Conservation (phyloP, 257 asterid species). For the Coffea canephora region DNA sequence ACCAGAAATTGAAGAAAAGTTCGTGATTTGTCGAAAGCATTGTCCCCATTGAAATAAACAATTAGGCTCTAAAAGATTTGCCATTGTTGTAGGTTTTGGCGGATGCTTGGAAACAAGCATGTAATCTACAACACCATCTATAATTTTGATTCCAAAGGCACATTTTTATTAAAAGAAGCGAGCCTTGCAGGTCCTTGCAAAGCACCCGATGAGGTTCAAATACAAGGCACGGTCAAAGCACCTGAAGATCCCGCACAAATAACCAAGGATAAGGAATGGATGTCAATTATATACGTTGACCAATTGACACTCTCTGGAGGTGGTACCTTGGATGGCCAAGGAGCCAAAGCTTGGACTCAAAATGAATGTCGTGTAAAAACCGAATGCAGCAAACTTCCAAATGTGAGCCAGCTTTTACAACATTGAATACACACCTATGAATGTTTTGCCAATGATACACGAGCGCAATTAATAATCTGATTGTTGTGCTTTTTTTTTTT, state of each 20-base stretch:
- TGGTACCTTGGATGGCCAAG: constrained; percentile 49
- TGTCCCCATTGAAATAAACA: too few species aligned
- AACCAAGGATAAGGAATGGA: constrained; percentile 33
- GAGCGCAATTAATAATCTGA: too few species aligned
- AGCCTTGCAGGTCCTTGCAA: constrained; percentile 25
- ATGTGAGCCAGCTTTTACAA: too few species aligned
- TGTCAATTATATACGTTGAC: constrained; percentile 34
- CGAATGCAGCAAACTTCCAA: too few species aligned
- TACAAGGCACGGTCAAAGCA: constrained; percentile 38
- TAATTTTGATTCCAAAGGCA: constrained; percentile 21
- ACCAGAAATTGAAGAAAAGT: too few species aligned
- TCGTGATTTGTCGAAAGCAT: too few species aligned
- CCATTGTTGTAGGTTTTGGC: too few species aligned
- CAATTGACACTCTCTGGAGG: constrained; percentile 36
- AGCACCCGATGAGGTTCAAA: constrained; percentile 32
- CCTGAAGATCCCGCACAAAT: constrained; percentile 22
- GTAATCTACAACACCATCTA: neutral
- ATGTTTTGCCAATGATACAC: too few species aligned
- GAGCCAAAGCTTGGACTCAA: constrained; percentile 36
- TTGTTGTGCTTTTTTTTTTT: too few species aligned
- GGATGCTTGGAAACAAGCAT: too few species aligned
- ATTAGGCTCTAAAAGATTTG: too few species aligned
- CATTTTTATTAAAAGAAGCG: constrained; percentile 24
- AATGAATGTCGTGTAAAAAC: constrained; percentile 37
- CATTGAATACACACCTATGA: too few species aligned